These are phyloP conservation scores for Amanita rubescens DNA, from an alignment of 768 basidiomycete species.

Conservation along the genomic window DNA sequence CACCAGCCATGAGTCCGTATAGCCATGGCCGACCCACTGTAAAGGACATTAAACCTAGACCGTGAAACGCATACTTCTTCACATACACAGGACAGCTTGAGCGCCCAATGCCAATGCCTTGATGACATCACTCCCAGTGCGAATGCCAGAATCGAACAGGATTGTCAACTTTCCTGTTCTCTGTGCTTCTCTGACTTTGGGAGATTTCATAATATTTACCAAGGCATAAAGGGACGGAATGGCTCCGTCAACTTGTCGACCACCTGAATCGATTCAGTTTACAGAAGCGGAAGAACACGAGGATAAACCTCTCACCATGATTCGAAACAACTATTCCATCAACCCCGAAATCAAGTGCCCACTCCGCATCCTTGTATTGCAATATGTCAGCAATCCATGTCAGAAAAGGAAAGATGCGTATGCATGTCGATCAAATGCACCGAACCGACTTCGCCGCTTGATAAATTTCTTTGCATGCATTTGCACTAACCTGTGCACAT, in stretches of 20 bases:
- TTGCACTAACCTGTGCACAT: constrained; percentile 39
- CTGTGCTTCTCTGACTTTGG: constrained; percentile 51
- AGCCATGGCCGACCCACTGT: constrained; percentile 70
- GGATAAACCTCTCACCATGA: constrained; percentile 42
- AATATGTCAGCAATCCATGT: background rate
- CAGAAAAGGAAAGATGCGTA: background rate
- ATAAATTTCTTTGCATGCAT: background rate
- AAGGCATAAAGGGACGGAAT: constrained; percentile 69
- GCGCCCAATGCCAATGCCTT: constrained; percentile 85
- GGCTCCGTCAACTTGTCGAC: constrained; percentile 73
- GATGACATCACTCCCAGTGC: constrained; percentile 77
- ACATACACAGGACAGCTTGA: constrained; percentile 66
- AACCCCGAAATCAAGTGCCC: constrained; percentile 53
- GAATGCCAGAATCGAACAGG: constrained; percentile 75
- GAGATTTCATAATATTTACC: constrained; percentile 57
- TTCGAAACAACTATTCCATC: constrained; percentile 79
- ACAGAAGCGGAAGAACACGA: background rate
- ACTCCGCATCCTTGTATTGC: constrained; percentile 50
- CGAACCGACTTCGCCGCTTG: background rate
- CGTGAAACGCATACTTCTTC: background rate
- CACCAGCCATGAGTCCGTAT: constrained; percentile 64
- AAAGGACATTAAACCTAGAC: constrained; percentile 1
- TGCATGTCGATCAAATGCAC: background rate
- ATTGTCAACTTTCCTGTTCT: constrained; percentile 54
- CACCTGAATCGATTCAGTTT: constrained; percentile 33